Evolutionary conservation across 2,329 filamentous ascomycete species (phyloP), one percentile per base, ranked within the genome.

Genomic region (Talaromyces islandicus): DNA sequence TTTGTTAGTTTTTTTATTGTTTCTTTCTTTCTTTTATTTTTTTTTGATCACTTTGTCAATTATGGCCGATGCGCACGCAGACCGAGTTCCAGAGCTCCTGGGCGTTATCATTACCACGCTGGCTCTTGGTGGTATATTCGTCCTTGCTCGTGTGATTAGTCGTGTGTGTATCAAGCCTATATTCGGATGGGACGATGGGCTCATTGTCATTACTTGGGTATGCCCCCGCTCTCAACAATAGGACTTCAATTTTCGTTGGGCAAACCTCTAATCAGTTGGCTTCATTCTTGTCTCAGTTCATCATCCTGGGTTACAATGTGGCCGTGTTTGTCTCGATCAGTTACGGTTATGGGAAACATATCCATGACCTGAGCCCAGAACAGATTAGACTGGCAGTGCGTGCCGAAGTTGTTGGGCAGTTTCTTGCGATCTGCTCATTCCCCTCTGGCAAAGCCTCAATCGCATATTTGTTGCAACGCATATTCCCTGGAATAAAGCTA

Each of bases 131-230:
- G 25, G 50, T 25, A 14, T 53, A 6, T 53, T 53, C 14, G 50
- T 53, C 19, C 17, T 53, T 53, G 21, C 50, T 53, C 50, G 50
- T 2, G 10, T 53, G 29, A 53, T 53, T 17, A 53, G 21, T 53
- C 50, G 50, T 12, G 17, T 19, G 14, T 9, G 6, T 12, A 27
- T 53, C 19, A 24, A 29, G 25, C 50, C 50, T 30, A 14, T 38
- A 11, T 53, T 53, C 21, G 25, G 50, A 27, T 53, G 50, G 50
- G 50, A 53, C 14, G 50, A 53, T 53, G 25, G 3, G 11, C 25
- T 53, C 50, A 53, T 53, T 30, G n/a, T 53, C 25, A 29, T 53
- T 53, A 53, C 50, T 27, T 53, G 50, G 50, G 50, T 53, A 53
- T n/a, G 50, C 25, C 24, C 29, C 46, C 19, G n/a, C n/a, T n/a